Evolutionary conservation across 192 early-diverging fungal genomes (phyloP).

Genomic region (Coemansia sp.): DNA sequence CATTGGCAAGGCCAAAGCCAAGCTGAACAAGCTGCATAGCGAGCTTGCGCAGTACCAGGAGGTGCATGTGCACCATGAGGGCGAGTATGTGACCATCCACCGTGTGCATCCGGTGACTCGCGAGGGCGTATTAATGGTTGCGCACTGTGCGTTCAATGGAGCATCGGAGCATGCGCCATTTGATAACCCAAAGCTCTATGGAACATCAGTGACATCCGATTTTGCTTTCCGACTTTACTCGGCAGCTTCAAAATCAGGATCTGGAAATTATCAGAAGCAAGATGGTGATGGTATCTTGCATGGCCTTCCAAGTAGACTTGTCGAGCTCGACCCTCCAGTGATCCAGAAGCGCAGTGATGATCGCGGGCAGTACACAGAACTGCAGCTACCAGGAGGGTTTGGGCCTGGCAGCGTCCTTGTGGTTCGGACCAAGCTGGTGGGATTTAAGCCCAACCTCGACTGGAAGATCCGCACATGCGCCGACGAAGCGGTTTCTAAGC

Average conservation of each 20-base stretch:
- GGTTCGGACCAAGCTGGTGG: constrained; percentile 61
- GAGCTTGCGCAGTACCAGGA: constrained; percentile 86
- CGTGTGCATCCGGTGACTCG: constrained; percentile 87
- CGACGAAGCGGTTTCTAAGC: constrained; percentile 62
- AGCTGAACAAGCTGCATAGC: constrained; percentile 74
- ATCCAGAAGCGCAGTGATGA: constrained; percentile 50
- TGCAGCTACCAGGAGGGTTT: constrained; percentile 68
- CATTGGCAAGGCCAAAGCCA: constrained; percentile 65
- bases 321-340: constrained; percentile 55
- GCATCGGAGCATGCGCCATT: constrained; percentile 32
- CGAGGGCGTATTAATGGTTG: constrained; percentile 89
- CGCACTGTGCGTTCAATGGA: constrained; percentile 79
- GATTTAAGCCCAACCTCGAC: constrained; percentile 60
- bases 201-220: constrained; percentile 57
- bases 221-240: constrained; percentile 59
- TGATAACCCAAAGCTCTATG: constrained; percentile 62
- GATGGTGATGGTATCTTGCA: constrained; percentile 53
- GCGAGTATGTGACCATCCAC: constrained; percentile 92
- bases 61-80: constrained; percentile 95
- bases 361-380: constrained; percentile 61
- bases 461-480: constrained; percentile 61
- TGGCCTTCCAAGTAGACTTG: constrained; percentile 61
- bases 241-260: too few species aligned
- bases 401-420: constrained; percentile 82
- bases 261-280: constrained; percentile 2